Evolutionary conservation across 352 stramenopile genomes (phyloP), one percentile per base, ranked within the genome.

Genomic region (Phytophthora palmivora): DNA sequence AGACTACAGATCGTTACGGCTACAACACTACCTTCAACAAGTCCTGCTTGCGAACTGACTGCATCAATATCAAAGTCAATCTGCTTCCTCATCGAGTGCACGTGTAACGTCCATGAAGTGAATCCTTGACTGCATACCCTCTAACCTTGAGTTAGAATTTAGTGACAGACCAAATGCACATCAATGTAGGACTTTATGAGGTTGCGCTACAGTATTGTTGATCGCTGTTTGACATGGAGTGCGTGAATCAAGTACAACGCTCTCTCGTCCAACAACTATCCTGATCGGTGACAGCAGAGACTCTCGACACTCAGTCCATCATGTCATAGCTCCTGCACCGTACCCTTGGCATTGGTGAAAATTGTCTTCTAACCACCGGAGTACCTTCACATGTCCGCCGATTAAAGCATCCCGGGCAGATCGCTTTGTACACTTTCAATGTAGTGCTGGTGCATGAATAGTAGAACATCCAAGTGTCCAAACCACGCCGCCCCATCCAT

Each of bases 401-500:
- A 62, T 46, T 2, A 80, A 67, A 6, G 76, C 76, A n/a, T 67
- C 49, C 18, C 74, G 53, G 33, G 78, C 71, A 26, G 72, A 68
- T 46, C 52, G 61, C 12, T 49, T 33, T 4, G 73, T 68, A 30
- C 74, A 86, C 8, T 53, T 58, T 64, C 64, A 9, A 39, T 52
- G 10, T 63, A 52, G 33, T 78, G 21, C 47, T 45, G 32, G 51
- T 79, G 69, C 33, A 86, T 48, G 38, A 63, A 83, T 45, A 58
- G 11, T 8, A 83, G 39, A 39, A 78, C 51, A 16, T 77, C 42
- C 26, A 72, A 18, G 39, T 77, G 58, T 0, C 71, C 71, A 45
- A 70, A 72, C 54, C 71, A 67, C 14, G 67, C 67, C 7, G 68
- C 67, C 14, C 48, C 43, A 32, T 81, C 73, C 67, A 82, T 79